phyloP scores from a whole-genome alignment of 2,329 filamentous ascomycete species.

The Colletotrichum echinochloae region DNA sequence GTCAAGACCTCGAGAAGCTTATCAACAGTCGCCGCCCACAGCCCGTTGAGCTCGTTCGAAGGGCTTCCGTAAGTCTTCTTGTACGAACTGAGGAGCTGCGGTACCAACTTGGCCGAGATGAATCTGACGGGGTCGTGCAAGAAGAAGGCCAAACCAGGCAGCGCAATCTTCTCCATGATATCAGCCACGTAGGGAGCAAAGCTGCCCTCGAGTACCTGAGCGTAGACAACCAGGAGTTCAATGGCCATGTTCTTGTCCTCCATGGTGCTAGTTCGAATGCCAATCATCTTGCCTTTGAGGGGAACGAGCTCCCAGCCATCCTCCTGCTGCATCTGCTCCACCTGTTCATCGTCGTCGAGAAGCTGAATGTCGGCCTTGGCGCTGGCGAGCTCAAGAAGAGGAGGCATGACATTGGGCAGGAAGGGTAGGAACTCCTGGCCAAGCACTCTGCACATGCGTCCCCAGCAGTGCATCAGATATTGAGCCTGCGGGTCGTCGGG shows the following conservation, averaged over 20 bases:
- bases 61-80: conserved; percentile 89
- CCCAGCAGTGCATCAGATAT: conserved; percentile 99
- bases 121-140: conserved; percentile 98
- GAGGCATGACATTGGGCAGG: conserved; percentile 92
- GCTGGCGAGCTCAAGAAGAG: conserved; percentile 87
- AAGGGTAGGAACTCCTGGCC: conserved; percentile 92
- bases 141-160: conserved; percentile 96
- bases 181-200: conserved; percentile 93
- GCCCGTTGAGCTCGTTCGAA: conserved; percentile 80
- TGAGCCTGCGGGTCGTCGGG: conserved; percentile 95
- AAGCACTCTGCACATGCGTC: conserved; percentile 96
- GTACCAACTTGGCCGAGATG: conserved; percentile 93
- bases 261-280: conserved; percentile 95
- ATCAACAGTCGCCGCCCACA: conserved; percentile 88
- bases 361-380: conserved; percentile 98
- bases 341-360: conserved; percentile 93
- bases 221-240: conserved; percentile 96
- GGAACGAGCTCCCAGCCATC: conserved; percentile 98
- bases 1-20: conserved; percentile 94
- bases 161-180: conserved; percentile 95
- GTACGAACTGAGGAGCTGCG: conserved; percentile 91
- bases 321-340: conserved; percentile 91
- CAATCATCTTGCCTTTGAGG: conserved; percentile 97
- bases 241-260: conserved; percentile 99
- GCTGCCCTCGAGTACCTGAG: conserved; percentile 90